A percentile compares a stretch with the other conserved stretches of the same genome.
Conservation (phyloP, 108 stramenopile species). For the Cylindrotheca closterium region DNA sequence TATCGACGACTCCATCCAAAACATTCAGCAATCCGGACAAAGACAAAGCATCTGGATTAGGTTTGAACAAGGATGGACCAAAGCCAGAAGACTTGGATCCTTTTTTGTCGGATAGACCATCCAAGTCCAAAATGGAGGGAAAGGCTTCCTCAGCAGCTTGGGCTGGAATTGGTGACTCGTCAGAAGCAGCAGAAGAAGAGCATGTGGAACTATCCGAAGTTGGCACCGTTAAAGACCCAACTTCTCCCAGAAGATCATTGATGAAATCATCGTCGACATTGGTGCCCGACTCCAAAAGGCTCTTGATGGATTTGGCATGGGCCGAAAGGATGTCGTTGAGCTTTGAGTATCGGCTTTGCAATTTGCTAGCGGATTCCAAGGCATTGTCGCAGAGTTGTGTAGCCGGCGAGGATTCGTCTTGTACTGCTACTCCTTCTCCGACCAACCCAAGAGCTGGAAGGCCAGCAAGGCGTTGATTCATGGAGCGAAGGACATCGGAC, state of each 20-base stretch:
- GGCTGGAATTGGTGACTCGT: not conserved
- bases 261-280: constrained; percentile 36
- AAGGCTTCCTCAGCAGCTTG: not conserved
- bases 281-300: constrained; percentile 33
- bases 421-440: constrained; percentile 22
- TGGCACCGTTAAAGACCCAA: not conserved
- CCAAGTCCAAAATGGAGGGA: not conserved
- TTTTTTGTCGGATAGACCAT: not conserved
- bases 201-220: not conserved
- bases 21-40: constrained; percentile 75
- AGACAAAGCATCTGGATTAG: constrained; percentile 45
- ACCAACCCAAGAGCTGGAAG: constrained; percentile 39
- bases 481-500: constrained; percentile 5
- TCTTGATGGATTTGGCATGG: constrained; percentile 32
- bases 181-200: not conserved
- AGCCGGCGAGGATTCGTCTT: constrained; percentile 6
- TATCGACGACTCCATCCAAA: constrained; percentile 82
- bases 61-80: constrained; percentile 18
- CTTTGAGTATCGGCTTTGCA: constrained; percentile 18
- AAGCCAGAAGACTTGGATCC: not conserved
- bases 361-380: constrained; percentile 14
- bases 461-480: constrained; percentile 16
- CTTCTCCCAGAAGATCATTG: constrained; percentile 37
- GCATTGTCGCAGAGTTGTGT: constrained; percentile 32
- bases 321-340: constrained; percentile 33